phyloP scores from a whole-genome alignment of 1,284 basidiomycete species.

The Phellopilus nigrolimitatus region DNA sequence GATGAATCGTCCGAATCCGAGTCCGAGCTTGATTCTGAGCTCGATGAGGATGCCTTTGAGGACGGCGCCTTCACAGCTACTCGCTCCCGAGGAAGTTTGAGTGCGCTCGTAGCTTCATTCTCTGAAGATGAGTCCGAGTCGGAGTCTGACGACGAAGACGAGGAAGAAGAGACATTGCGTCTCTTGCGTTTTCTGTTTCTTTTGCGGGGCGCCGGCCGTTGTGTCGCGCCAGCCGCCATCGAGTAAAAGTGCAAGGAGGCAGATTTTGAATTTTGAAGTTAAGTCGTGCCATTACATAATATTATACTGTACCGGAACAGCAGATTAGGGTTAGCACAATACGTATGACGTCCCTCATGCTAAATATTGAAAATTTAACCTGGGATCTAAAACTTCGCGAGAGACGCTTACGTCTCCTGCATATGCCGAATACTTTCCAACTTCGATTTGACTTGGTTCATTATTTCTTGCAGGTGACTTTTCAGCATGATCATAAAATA shows the following conservation, averaged over 20 bases:
- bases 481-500: too few relatives aligned
- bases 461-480: too few relatives aligned
- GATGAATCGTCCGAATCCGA: constrained; percentile 22
- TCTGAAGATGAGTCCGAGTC: constrained; percentile 22
- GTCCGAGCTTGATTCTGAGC: constrained; percentile 18
- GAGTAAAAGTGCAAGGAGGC: background rate
- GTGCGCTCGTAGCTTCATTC: background rate
- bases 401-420: too few relatives aligned
- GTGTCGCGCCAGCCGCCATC: background rate
- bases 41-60: constrained; percentile 23
- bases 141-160: constrained; percentile 29
- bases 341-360: too few relatives aligned
- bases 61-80: constrained; percentile 9
- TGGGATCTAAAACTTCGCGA: too few relatives aligned
- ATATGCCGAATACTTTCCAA: too few relatives aligned
- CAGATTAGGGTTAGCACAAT: too few relatives aligned
- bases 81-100: constrained; percentile 20
- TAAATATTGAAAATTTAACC: too few relatives aligned
- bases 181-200: constrained; percentile 39
- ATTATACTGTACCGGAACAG: too few relatives aligned
- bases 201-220: constrained; percentile 24
- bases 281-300: background rate
- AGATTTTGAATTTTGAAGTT: background rate
- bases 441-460: too few relatives aligned
- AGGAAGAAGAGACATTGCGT: constrained; percentile 34